Base-by-base conservation (phyloP, 1,284 basidiomycete species). In the Cryptococcus sp. region DNA sequence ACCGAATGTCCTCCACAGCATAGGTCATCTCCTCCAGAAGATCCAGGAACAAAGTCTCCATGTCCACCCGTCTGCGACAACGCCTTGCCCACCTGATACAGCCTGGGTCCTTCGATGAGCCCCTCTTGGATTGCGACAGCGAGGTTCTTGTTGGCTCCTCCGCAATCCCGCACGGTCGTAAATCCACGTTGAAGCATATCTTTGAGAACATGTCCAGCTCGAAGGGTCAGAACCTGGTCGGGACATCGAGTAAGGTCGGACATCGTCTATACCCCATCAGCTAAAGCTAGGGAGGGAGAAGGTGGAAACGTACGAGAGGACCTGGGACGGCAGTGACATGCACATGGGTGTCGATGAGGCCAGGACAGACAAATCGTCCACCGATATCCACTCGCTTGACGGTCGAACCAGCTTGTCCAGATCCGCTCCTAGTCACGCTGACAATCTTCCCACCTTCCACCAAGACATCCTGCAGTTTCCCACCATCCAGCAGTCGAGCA, bases 21-120 rank as follows among this genome's bases (percentile, higher is more conserved):
- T 4, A 66, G 60, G 1, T 69, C 72, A 6, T 75, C 54, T 2
- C 62, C 62, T 6, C 60, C 57, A 1, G 62, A 57, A 31, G 73
- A 67, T 0, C 73, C 73, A 5, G 48, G 41, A n/a, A 41, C 35
- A 35, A 44, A 54, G 48, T 76, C 74, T 1, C 74, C 75, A 54
- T 78, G 77, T 0, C 77, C 77, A 14, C 77, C 77, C 1, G 75
- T 77, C 52, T 78, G 77, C 2, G 74, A 75, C 33, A 78, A 63
- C 3, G 72, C 73, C 35, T 73, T 73, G 4, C 77, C 76, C 48
- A 76, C 75, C 44, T 77, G 75, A 43, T 75, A 68, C 6, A 78
- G 61, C 0, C 76, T 61, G 1, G 77, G 77, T 0, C 76, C 77
- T 1, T 58, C 48, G 26, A 77, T 67, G 0, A 78, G 66, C 12